Conservation (phyloP, 345 rosid genomes). For the Acer negundo region DNA sequence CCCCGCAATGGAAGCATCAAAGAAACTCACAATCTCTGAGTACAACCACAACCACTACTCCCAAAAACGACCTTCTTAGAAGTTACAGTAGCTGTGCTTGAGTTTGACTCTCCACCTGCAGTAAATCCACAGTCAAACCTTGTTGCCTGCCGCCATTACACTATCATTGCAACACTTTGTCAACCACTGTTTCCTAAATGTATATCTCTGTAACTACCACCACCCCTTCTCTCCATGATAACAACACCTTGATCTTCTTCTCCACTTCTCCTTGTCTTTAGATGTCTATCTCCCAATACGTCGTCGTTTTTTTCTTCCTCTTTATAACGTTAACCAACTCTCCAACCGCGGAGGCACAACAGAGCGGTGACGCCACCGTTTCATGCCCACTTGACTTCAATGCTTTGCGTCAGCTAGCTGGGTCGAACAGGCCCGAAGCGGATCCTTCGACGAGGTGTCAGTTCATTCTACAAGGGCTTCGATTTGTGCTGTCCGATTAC, state of each 20-base stretch:
- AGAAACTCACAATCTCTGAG: not conserved
- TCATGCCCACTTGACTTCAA: slow-evolving; percentile 76
- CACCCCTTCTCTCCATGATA: not conserved
- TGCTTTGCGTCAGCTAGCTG: slow-evolving; percentile 36
- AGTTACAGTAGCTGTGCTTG: not conserved
- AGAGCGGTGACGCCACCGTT: slow-evolving; percentile 26
- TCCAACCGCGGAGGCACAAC: slow-evolving; percentile 26
- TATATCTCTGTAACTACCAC: not conserved
- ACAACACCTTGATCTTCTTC: slow-evolving; percentile 6
- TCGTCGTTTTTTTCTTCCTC: slow-evolving; percentile 21
- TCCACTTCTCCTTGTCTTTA: not conserved
- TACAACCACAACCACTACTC: not conserved
- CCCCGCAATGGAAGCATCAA: not conserved
- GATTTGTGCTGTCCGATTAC: slow-evolving; percentile 60
- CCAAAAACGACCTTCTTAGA: not conserved
- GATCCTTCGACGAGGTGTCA: slow-evolving; percentile 44
- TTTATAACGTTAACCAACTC: slow-evolving; percentile 6
- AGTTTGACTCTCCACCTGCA: no score
- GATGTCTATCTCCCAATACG: slow-evolving; percentile 34
- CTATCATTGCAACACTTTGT: not conserved
- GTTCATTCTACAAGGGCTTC: slow-evolving; percentile 71
- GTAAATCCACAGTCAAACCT: not conserved
- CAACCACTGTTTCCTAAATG: not conserved
- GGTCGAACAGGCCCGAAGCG: slow-evolving; percentile 8
- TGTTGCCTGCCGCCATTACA: not conserved